Percentiles rank a stretch among this genome's conserved stretches.
Evolutionary conservation across 495 filamentous ascomycete species (phyloP).

Genomic region (Aspergillus saccharolyticus): DNA sequence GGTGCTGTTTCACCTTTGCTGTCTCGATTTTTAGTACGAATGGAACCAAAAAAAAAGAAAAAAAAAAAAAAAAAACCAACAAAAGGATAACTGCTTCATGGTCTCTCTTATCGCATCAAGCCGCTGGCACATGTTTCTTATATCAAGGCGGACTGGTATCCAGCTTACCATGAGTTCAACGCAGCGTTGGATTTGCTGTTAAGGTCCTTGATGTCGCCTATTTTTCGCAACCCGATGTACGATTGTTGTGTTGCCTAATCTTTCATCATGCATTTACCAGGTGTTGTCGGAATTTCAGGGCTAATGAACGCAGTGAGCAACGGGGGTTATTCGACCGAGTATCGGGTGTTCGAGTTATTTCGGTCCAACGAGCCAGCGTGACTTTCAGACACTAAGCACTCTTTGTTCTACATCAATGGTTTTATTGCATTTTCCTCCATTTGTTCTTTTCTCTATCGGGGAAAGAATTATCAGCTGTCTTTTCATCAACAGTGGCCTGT

Average conservation of each 20-base stretch:
- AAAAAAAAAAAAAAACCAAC: conserved; percentile 19
- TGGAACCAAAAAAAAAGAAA: conserved; percentile 18
- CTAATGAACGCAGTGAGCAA: background rate
- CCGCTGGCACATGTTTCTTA: conserved; percentile 11
- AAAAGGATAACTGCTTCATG: conserved; percentile 13
- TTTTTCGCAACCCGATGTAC: background rate
- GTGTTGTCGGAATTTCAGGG: background rate
- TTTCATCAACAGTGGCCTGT: too few species aligned
- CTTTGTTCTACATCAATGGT: too few species aligned
- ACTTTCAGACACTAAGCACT: too few species aligned
- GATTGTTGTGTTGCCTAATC: background rate
- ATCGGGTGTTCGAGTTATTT: background rate
- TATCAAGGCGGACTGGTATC: conserved; percentile 12
- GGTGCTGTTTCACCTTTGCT: conserved; percentile 18
- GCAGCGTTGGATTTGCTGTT: background rate
- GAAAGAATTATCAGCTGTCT: too few species aligned
- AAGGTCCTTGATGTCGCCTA: background rate
- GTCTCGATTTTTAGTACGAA: conserved; percentile 19
- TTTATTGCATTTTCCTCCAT: too few species aligned
- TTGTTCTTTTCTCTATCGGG: too few species aligned
- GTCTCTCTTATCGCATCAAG: conserved; percentile 5
- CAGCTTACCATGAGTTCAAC: conserved; percentile 1
- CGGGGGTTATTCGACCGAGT: background rate
- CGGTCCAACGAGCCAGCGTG: background rate
- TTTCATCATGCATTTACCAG: background rate